A percentile compares a stretch with the other conserved stretches of the same genome.
Conservation (phyloP, 2,329 filamentous ascomycete genomes). For the Cladosporium sp. region DNA sequence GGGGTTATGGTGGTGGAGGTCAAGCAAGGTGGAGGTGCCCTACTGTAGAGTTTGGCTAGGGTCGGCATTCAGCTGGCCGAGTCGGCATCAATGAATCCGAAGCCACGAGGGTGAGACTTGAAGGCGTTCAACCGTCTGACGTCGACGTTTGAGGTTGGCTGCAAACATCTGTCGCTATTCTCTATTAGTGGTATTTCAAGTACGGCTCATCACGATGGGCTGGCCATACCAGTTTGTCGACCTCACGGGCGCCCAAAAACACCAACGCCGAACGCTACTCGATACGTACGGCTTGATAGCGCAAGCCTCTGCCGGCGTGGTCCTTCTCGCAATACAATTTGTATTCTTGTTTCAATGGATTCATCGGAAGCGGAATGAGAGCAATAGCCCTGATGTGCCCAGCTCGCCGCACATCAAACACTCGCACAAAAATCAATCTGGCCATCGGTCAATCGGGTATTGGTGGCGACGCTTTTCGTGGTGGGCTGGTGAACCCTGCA, state of each 20-base stretch:
- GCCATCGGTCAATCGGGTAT: background rate
- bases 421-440: background rate
- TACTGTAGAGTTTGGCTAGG: background rate
- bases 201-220: background rate
- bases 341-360: conserved; percentile 33
- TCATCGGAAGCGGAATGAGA: conserved; percentile 11
- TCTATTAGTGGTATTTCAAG: too few species aligned
- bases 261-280: conserved; percentile 47
- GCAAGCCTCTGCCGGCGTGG: conserved; percentile 47
- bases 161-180: too few species aligned
- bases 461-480: conserved; percentile 28
- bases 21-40: background rate
- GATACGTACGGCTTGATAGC: conserved; percentile 51
- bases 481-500: conserved; percentile 25
- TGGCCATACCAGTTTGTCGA: conserved; percentile 46
- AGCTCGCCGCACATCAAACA: conserved; percentile 7
- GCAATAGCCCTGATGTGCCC: background rate
- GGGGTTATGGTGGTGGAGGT: too few species aligned
- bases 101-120: too few species aligned
- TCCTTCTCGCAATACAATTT: conserved; percentile 39
- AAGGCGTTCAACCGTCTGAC: background rate
- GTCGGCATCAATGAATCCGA: too few species aligned
- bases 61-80: background rate
- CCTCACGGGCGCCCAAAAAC: conserved; percentile 44
- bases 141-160: too few species aligned